Conservation (phyloP, 2,329 filamentous ascomycete genomes). For the Penicillium oxalicum region DNA sequence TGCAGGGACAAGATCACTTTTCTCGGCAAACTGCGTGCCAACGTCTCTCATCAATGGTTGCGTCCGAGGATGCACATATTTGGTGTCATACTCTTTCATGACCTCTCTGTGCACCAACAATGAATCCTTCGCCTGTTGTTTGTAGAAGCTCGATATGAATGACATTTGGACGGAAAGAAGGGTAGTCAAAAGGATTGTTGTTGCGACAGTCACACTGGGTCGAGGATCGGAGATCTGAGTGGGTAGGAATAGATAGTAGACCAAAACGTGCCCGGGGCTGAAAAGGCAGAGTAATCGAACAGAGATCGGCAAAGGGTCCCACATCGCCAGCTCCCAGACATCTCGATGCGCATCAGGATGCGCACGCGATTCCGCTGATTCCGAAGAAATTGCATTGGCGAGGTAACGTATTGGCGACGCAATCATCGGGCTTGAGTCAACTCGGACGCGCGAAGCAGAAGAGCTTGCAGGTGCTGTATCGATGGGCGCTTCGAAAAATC, state of each 20-base stretch:
- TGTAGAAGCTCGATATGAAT: constrained; percentile 66
- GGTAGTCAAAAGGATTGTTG: constrained; percentile 67
- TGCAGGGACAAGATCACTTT: constrained; percentile 31
- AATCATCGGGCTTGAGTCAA: constrained; percentile 73
- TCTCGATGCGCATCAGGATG: constrained; percentile 70
- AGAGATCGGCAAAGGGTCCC: constrained; percentile 84
- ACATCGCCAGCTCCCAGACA: constrained; percentile 90
- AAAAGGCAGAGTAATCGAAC: constrained; percentile 82
- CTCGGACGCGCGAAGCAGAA: constrained; percentile 79
- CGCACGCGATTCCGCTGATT: constrained; percentile 72
- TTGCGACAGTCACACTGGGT: constrained; percentile 80
- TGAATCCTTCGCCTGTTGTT: constrained; percentile 78
- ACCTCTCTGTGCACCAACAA: constrained; percentile 85
- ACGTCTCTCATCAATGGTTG: constrained; percentile 73
- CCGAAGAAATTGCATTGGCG: constrained; percentile 59
- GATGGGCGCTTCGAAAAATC: constrained; percentile 81
- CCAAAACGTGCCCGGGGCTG: constrained; percentile 84
- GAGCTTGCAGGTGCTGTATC: constrained; percentile 71
- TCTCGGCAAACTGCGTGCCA: constrained; percentile 65
- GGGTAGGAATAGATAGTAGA: constrained; percentile 85
- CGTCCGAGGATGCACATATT: constrained; percentile 87
- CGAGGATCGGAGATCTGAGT: constrained; percentile 67
- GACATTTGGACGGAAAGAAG: constrained; percentile 73
- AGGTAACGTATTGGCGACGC: constrained; percentile 75
- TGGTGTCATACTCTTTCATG: constrained; percentile 89